Evolutionary conservation across 2,329 filamentous ascomycete species (phyloP), one percentile per base, ranked within the genome.

Genomic region (Rutstroemia sp.): DNA sequence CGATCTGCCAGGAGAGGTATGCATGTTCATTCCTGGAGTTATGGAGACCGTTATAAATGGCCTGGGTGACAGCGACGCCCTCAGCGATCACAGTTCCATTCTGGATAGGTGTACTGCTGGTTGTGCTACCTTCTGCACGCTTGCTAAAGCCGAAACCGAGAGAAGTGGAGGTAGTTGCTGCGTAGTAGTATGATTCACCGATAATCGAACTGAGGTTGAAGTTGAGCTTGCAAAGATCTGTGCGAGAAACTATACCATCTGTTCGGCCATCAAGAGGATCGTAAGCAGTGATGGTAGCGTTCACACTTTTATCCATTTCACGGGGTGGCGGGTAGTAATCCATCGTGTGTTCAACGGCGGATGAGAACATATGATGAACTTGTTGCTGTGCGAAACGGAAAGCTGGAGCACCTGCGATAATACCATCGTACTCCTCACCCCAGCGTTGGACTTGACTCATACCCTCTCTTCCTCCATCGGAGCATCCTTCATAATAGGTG

Each of bases 191-290:
- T 2, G 73, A 50, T 52, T 70, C 59, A 17, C 78, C 79, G 54
- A 80, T 68, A 42, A 72, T 73, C 14, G 70, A 67, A 56, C 66
- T 74, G 30, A 39, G 7, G 23, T 25, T 25, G 5, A 25, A 25
- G 23, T 25, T 62, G 5, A 76, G 60, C 56, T 69, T 72, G 70
- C 75, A 78, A 9, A 78, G 70, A 52, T 78, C 75, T 73, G 73
- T n/a, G 5, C 76, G 71, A 7, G 74, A 70, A 17, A 83, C 72
- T 4, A 83, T 76, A 12, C 79, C 78, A 54, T 83, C 80, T 0
- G 71, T 73, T 45, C 72, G 72, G 5, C 81, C 80, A 56, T 83
- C 80, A 5, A 83, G 70, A 8, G 73, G 69, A 59, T 83, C 80
- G 51, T 80, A 84, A 39, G 74, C 74, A 1, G 70, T 69, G 48